These are phyloP conservation scores for Croton laevigatus DNA, from an alignment of 441 rosid genomes.

Conservation along the genomic window DNA sequence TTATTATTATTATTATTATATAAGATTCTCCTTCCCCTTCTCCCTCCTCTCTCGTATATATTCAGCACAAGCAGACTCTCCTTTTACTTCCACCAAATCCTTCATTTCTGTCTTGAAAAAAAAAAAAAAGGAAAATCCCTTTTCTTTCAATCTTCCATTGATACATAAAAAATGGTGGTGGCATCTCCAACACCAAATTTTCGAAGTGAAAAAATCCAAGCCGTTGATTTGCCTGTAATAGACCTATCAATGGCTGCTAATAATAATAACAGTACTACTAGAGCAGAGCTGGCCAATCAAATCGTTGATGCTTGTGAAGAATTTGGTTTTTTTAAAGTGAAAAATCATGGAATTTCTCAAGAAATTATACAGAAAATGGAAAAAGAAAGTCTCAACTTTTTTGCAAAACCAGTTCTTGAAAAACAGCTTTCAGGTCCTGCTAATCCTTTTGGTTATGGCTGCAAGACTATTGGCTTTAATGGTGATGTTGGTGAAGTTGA, in stretches of 20 bases:
- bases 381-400: slow-evolving; percentile 52
- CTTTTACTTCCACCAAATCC: background rate
- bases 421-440: slow-evolving; percentile 53
- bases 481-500: slow-evolving; percentile 86
- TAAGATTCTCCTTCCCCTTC: background rate
- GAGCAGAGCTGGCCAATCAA: slow-evolving; percentile 40
- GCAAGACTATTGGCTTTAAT: slow-evolving; percentile 67
- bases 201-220: slow-evolving; percentile 34
- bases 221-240: slow-evolving; percentile 52
- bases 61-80: no score
- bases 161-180: slow-evolving; percentile 44
- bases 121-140: no score
- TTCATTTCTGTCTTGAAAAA: no score
- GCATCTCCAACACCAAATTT: slow-evolving; percentile 37
- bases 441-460: slow-evolving; percentile 77
- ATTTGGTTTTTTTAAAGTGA: slow-evolving; percentile 75
- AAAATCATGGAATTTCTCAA: slow-evolving; percentile 64
- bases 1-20: background rate
- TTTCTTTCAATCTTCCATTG: background rate
- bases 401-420: slow-evolving; percentile 49
- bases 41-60: background rate
- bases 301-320: slow-evolving; percentile 68
- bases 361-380: slow-evolving; percentile 48
- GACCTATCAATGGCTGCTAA: slow-evolving; percentile 44
- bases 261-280: slow-evolving; percentile 16